Conservation (phyloP, 257 asterid species). For the Primulina eburnea region DNA sequence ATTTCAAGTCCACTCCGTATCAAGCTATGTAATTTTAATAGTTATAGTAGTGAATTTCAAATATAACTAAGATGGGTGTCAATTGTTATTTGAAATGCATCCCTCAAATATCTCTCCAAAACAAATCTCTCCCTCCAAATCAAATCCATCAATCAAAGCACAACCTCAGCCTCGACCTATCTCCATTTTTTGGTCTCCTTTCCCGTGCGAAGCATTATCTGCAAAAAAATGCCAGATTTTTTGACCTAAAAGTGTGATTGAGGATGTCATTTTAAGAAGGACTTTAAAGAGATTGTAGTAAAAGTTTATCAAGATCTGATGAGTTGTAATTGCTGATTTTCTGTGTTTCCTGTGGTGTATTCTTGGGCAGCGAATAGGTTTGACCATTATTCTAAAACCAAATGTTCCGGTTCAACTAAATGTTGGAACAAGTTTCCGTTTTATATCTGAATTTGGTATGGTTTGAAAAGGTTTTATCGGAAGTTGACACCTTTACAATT, state of each 20-base stretch:
- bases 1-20: too few species aligned
- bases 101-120: too few species aligned
- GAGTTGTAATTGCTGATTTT: too few species aligned
- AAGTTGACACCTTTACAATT: neutral
- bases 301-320: neutral
- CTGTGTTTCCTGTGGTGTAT: too few species aligned
- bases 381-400: neutral
- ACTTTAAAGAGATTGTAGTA: neutral
- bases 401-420: neutral
- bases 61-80: too few species aligned
- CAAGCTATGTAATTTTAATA: too few species aligned
- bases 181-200: neutral
- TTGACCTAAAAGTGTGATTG: neutral
- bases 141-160: too few species aligned
- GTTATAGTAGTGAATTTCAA: too few species aligned
- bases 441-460: too few species aligned
- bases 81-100: too few species aligned
- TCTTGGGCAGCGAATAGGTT: neutral
- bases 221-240: neutral
- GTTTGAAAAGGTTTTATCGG: neutral
- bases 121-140: too few species aligned
- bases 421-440: neutral
- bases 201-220: neutral
- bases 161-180: neutral
- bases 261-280: neutral